A percentile compares a stretch with the other conserved stretches of the same genome.
Conservation (phyloP, 148 eudicot species). For the Heliamphora exappendiculata region DNA sequence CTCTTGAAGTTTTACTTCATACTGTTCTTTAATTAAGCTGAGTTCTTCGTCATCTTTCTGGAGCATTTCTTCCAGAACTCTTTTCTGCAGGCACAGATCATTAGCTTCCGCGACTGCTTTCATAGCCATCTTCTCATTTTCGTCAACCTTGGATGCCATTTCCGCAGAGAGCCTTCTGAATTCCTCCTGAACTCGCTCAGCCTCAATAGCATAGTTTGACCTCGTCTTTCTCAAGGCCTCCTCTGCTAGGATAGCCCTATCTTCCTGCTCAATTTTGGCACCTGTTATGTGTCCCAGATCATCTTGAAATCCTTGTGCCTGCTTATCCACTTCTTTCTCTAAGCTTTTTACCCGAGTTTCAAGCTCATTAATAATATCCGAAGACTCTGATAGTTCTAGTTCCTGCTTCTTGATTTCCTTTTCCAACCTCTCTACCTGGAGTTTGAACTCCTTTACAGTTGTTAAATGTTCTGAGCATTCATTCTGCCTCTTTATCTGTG, state of each 20-base stretch:
- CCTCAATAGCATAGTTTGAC: slow-evolving; percentile 41
- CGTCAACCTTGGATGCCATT: slow-evolving; percentile 52
- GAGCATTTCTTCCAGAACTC: slow-evolving; percentile 45
- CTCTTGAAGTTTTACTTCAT: slow-evolving; percentile 37
- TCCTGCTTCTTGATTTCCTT: slow-evolving; percentile 48
- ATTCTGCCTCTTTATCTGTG: slow-evolving; percentile 52
- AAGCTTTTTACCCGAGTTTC: slow-evolving; percentile 48
- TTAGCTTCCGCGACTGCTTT: slow-evolving; percentile 49
- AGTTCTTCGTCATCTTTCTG: slow-evolving; percentile 51
- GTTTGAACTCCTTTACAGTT: slow-evolving; percentile 46
- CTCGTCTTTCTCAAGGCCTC: slow-evolving; percentile 55
- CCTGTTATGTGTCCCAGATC: slow-evolving; percentile 36
- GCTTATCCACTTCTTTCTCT: slow-evolving; percentile 58
- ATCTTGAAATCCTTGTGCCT: slow-evolving; percentile 50
- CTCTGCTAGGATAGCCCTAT: slow-evolving; percentile 63
- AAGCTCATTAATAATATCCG: slow-evolving; percentile 40
- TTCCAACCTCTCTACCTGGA: slow-evolving; percentile 51
- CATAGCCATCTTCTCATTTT: slow-evolving; percentile 49
- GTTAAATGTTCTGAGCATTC: slow-evolving; percentile 39
- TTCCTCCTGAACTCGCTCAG: slow-evolving; percentile 64
- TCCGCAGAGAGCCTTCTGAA: slow-evolving; percentile 51
- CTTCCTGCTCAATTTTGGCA: slow-evolving; percentile 51
- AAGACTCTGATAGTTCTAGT: slow-evolving; percentile 47
- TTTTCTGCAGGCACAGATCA: slow-evolving; percentile 42
- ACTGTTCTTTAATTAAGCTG: slow-evolving; percentile 28